Evolutionary conservation across 495 filamentous ascomycete species (phyloP), one percentile per base, ranked within the genome.

Genomic region (Aspergillus biplanus): DNA sequence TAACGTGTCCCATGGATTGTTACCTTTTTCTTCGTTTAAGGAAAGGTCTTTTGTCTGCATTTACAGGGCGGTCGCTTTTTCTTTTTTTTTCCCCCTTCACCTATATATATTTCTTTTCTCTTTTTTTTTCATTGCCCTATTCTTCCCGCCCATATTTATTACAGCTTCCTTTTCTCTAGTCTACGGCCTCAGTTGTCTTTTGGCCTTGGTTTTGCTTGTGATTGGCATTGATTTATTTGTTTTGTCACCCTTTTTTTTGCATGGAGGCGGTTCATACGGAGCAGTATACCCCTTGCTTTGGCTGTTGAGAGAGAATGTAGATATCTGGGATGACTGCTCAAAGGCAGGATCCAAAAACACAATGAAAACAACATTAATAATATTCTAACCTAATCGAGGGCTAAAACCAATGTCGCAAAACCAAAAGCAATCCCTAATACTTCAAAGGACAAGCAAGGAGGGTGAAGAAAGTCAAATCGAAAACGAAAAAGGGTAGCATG

Each of bases 271-370:
- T 72, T 72, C 69, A 69, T 65, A 63, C 57, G 62, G 49, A 65
- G 58, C 52, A 65, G 65, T 66, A 78, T 78, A 76, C 75, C 75
- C 72, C 71, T 69, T 78, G 64, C 62, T 69, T 73, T 78, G 72
- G 68, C 62, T 72, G 68, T 56, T 59, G 65, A 11, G 39, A 27
- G 21, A 69, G 71, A 63, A 49, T 73, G 66, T 75, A 73, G 66
- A 69, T 69, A 68, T 34, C 47, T 50, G 56, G 34, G 56, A 50
- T 54, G 50, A 59, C 48, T 60, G 56, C 58, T 35, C 53, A 33
- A 62, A 34, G 44, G 31, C 56, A 55, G 52, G 16, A 62, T 56
- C 32, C 21, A 56, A 50, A 49, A 56, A 55, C 53, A 15, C 46
- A 61, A 61, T 57, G 18, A 57, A 57, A 56, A 42, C 33, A 16